Evolutionary conservation across 2,329 filamentous ascomycete genomes (phyloP), one percentile per base, ranked within the genome.

Genomic region (Chrysoporthe austroafricana): DNA sequence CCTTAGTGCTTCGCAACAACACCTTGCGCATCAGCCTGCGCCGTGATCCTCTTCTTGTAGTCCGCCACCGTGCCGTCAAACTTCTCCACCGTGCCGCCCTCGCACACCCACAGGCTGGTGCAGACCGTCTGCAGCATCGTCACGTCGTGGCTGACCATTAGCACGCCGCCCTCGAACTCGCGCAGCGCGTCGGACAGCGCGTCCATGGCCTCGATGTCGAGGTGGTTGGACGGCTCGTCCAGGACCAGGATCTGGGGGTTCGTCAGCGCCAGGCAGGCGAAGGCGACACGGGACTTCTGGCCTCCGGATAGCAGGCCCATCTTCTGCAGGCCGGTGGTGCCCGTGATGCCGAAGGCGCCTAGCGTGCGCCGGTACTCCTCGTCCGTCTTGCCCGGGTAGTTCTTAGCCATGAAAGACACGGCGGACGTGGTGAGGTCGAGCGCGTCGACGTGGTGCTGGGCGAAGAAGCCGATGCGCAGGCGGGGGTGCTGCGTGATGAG

Each of bases 171-270:
- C 81, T 97, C 87, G 82, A 98, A 99, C 71, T 90, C 88, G 73
- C 89, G 86, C 73, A 99, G 84, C 18, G 96, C 96, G 42, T 91
- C 89, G 4, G 93, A 90, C 63, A 99, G 84, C 13, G 96, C 95
- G 79, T 99, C 96, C 96, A 99, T 97, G 71, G 96, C 96, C 80
- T 99, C 96, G 74, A 99, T 98, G 88, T 99, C 96, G 74, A 99
- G 84, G 80, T 99, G 96, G 84, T 99, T 99, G 71, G 93, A 97
- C 78, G 96, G 96, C 80, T 99, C 96, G 86, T 99, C 96, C 62
- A 99, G 91, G 70, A 99, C 95, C 59, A 99, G 86, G 72, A 99
- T 98, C 77, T 99, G 96, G 21, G 96, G 96, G 80, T 98, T 97
- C 61, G 90, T 93, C 72, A 99, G 83, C 0, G 94, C 95, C 70